Evolutionary conservation across 441 rosid species (phyloP).

Genomic region (Croton laevigatus): DNA sequence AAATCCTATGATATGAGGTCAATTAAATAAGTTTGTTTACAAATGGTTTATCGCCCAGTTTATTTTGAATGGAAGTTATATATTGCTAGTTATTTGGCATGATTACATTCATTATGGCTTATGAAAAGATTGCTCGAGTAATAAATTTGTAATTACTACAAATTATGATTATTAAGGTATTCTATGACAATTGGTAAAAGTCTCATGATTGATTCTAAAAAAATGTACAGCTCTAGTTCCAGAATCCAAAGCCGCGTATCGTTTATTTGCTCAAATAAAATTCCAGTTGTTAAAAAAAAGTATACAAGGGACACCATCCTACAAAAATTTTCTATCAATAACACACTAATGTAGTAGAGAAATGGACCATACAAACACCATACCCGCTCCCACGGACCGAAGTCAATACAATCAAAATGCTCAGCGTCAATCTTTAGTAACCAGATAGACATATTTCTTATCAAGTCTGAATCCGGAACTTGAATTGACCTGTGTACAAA

Average conservation of each 20-base stretch:
- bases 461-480: constrained; percentile 60
- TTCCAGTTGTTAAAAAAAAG: not conserved
- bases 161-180: too few relatives aligned
- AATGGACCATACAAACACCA: not conserved
- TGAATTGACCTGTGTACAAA: constrained; percentile 52
- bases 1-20: constrained; percentile 10
- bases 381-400: not conserved
- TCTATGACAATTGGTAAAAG: not conserved
- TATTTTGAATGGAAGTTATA: not conserved
- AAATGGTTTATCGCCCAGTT: not conserved
- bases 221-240: not conserved
- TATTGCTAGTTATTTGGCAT: not conserved
- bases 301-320: not conserved
- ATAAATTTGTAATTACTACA: too few relatives aligned
- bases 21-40: not conserved
- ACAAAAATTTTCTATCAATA: not conserved
- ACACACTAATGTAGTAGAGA: not conserved
- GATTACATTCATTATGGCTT: not conserved
- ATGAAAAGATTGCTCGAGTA: too few relatives aligned
- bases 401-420: not conserved
- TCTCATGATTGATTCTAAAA: not conserved
- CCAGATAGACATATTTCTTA: constrained; percentile 58
- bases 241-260: not conserved
- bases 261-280: not conserved
- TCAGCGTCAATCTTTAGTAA: constrained; percentile 36